Conservation (phyloP, 2,329 filamentous ascomycete species). For the Didymella arachidicola region DNA sequence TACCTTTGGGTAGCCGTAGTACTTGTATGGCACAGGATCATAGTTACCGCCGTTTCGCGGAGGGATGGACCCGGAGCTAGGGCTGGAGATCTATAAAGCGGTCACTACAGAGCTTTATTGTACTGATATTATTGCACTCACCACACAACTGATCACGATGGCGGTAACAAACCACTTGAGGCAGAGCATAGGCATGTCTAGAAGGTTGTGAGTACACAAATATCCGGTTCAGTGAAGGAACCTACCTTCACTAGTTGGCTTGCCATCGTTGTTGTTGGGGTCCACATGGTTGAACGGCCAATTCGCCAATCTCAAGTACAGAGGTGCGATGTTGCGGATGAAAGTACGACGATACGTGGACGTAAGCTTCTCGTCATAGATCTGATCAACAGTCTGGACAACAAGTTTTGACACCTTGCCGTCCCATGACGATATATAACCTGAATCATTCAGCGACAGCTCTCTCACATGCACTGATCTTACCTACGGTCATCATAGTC, state of each 20-base stretch:
- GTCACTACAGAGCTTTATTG: neutral
- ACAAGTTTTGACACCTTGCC: conserved; percentile 41
- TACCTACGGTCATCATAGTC: conserved; percentile 39
- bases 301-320: conserved; percentile 40
- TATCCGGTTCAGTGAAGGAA: neutral
- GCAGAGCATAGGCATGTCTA: conserved; percentile 37
- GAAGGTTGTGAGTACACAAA: conserved; percentile 2
- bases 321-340: conserved; percentile 40
- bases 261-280: conserved; percentile 28
- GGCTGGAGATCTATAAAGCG: conserved; percentile 32
- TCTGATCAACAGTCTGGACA: conserved; percentile 44
- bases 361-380: conserved; percentile 39
- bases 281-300: conserved; percentile 44
- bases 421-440: conserved; percentile 42
- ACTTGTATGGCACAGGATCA: conserved; percentile 40
- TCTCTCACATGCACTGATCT: no score
- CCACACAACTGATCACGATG: conserved; percentile 34
- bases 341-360: conserved; percentile 42
- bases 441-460: neutral
- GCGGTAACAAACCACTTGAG: conserved; percentile 43
- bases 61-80: conserved; percentile 23
- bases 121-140: conserved; percentile 16
- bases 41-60: conserved; percentile 36
- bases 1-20: conserved; percentile 43
- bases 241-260: conserved; percentile 31